Conservation (phyloP, 2,329 filamentous ascomycete species). For the Cercospora sojina region DNA sequence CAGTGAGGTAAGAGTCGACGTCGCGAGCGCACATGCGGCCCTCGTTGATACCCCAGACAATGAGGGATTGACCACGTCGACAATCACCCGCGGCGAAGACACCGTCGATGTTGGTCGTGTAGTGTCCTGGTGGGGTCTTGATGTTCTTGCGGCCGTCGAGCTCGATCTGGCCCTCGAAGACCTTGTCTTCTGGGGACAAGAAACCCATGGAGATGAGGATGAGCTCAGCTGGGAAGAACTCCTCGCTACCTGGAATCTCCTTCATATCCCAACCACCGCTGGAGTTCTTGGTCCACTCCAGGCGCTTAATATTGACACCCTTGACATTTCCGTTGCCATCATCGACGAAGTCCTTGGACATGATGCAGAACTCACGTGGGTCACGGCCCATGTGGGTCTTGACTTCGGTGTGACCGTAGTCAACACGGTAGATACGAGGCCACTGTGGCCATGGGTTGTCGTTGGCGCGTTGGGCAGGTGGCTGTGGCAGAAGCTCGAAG, state of each 20-base stretch:
- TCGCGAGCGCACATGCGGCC: constrained; percentile 90
- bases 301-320: constrained; percentile 92
- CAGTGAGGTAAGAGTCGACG: constrained; percentile 82
- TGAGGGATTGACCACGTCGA: constrained; percentile 88
- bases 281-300: constrained; percentile 91
- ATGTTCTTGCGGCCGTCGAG: constrained; percentile 93
- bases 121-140: constrained; percentile 86
- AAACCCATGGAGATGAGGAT: constrained; percentile 97
- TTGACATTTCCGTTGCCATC: constrained; percentile 85
- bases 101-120: constrained; percentile 81
- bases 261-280: constrained; percentile 98
- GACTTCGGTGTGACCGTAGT: constrained; percentile 95
- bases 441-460: constrained; percentile 99
- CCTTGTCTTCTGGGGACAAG: constrained; percentile 85
- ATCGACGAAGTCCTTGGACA: constrained; percentile 95
- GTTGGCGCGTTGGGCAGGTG: constrained; percentile 80
- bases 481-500: constrained; percentile 93
- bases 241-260: constrained; percentile 86
- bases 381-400: constrained; percentile 95
- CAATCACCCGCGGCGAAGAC: constrained; percentile 95
- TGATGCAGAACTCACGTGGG: constrained; percentile 95
- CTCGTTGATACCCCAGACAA: constrained; percentile 99
- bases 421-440: constrained; percentile 97
- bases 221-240: constrained; percentile 95
- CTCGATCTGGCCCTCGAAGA: constrained; percentile 84